Evolutionary conservation across 495 filamentous ascomycete species (phyloP), one percentile per base, ranked within the genome.

Genomic region (Xeromyces bisporus): DNA sequence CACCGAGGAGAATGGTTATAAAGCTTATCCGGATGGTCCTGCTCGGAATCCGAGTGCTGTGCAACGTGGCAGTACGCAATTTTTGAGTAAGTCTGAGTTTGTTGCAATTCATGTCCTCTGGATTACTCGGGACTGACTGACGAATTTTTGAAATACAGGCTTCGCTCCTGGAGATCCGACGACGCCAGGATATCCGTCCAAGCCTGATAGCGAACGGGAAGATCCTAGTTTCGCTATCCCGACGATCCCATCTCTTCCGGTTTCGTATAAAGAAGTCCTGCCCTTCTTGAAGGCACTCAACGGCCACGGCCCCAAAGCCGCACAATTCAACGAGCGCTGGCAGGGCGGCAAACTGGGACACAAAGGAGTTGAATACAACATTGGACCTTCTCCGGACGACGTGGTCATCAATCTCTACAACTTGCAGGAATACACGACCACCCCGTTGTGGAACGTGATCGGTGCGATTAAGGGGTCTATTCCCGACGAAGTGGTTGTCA

Each of bases 391-490:
- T 1, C 84, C 83, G 0, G 69, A 79, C 10, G 50, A 70, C 26
- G 50, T 89, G 1, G 69, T 74, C 2, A 61, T 96, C 31, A 89
- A 91, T 44, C 66, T 97, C 8, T 58, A 77, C 44, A 96, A 92
- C 46, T 60, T 83, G 37, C 82, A 93, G 49, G 79, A 93, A 26
- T 93, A 96, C 41, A 71, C 77, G 13, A 91, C 67, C 0, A 93
- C 83, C 0, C 84, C 85, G 3, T 53, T 89, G 33, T 97, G 91
- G 91, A 81, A 97, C 40, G 83, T 89, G 8, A 91, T 97, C 37
- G 89, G 89, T 18, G 64, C 85, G 17, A 85, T 97, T 53, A 93
- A 93, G 35, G 89, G 89, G n/a, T 76, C 71, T 6, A 73, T 93
- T 31, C 60, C 73, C 1, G 75, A 85, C 33, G 87, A 94, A 46